A percentile compares a stretch with the other conserved stretches of the same genome.
Evolutionary conservation across 1,284 basidiomycete genomes (phyloP).

Genomic region (Sanghuangporus sanghuang): DNA sequence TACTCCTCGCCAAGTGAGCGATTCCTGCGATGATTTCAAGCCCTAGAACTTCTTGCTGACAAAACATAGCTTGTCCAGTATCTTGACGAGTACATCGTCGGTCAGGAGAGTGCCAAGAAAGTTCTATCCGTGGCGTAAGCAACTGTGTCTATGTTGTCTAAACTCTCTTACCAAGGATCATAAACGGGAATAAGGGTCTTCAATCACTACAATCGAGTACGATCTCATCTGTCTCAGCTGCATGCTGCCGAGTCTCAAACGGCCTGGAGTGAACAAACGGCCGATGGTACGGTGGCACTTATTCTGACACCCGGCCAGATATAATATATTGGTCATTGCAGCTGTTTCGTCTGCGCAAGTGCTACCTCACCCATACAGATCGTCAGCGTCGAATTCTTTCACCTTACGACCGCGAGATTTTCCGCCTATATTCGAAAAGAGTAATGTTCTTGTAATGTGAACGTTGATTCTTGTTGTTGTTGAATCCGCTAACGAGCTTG

Average conservation of each 20-base stretch:
- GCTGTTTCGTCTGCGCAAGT: conserved; percentile 49
- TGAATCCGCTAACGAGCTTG: neutral
- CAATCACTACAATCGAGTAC: conserved; percentile 86
- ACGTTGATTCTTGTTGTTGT: conserved; percentile 21
- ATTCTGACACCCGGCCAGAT: neutral
- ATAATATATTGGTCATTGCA: conserved; percentile 8
- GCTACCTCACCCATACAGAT: conserved; percentile 45
- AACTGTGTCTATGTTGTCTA: conserved; percentile 16
- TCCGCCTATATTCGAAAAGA: conserved; percentile 81
- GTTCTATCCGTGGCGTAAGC: conserved; percentile 86
- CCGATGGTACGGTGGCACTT: neutral
- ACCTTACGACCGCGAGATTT: conserved; percentile 39
- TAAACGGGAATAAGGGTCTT: conserved; percentile 58
- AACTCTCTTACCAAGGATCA: conserved; percentile 15
- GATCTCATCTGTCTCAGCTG: conserved; percentile 52
- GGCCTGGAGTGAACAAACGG: conserved; percentile 23
- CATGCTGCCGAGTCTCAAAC: conserved; percentile 38
- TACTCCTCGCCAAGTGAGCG: conserved; percentile 63
- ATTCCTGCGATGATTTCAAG: neutral
- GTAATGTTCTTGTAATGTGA: conserved; percentile 86
- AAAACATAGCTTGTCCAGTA: conserved; percentile 70
- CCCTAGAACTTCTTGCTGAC: neutral
- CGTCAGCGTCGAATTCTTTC: conserved; percentile 30
- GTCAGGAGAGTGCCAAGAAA: conserved; percentile 90
- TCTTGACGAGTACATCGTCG: conserved; percentile 87